Base-by-base conservation (phyloP, 2,329 filamentous ascomycete species). In the Ophiognomonia clavigignenti-juglandacearum region DNA sequence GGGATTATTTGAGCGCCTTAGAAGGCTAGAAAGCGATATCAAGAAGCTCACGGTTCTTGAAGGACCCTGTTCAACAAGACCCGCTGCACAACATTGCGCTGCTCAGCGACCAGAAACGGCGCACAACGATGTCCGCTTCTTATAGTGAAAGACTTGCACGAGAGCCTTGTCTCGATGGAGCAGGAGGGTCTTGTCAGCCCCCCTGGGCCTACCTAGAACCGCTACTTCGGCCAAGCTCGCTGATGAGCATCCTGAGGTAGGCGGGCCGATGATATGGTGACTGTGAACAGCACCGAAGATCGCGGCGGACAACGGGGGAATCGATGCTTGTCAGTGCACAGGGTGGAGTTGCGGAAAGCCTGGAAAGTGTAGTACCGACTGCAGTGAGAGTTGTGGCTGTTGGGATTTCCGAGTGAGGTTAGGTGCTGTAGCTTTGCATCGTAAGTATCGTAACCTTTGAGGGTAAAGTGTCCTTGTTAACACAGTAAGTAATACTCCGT, bases 1-100 rank as follows among this genome's bases (percentile, higher is more conserved):
- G 59, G 57, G 49, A 56, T 54, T 57, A n/a, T n/a, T 58, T 54
- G 55, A 60, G 48, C 59, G 54, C 52, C 53, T 16, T 16, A 14
- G 29, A 32, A 14, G 29, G 29, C 29, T 32, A 54, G 47, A 48
- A 36, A 38, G 39, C 43, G 36, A 44, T 44, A 44, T 45, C 39
- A 47, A 26, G 6, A 29, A 18, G 27, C 38, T 47, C 43, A 50
- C 43, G 50, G 43, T 47, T 44, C 43, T 44, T 47, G 45, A 51
- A 48, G 39, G 41, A 45, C 43, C 42, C 38, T 45, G 40, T 39
- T 43, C 35, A 37, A 41, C 41, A 45, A 39, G 45, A 45, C 49
- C 45, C 45, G 49, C 41, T 40, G 18, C 16, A 19, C 39, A 40
- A 34, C 24, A 38, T 39, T 16, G 43, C 34, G 16, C 46, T 39